phyloP scores from a whole-genome alignment of 352 stramenopile species.

The Globisporangium spinosum region DNA sequence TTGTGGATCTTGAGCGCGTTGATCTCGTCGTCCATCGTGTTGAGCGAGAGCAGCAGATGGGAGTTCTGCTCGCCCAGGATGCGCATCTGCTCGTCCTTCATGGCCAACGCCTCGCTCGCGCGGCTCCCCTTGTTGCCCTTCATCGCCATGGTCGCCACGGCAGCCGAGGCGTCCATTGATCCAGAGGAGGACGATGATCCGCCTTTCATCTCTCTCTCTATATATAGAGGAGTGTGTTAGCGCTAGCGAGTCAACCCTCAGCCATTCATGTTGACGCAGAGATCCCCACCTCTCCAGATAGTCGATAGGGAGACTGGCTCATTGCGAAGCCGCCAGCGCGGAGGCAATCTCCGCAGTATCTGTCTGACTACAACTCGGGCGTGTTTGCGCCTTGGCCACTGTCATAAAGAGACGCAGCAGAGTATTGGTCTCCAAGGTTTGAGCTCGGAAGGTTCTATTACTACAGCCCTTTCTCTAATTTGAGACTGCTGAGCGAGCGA shows the following conservation, averaged over 20 bases:
- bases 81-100: slow-evolving; percentile 95
- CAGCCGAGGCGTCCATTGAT: neutral
- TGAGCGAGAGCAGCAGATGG: slow-evolving; percentile 83
- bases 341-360: no score
- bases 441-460: no score
- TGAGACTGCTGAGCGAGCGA: no score
- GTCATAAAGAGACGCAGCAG: no score
- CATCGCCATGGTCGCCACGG: slow-evolving; percentile 38
- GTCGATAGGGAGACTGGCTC: slow-evolving; percentile 17
- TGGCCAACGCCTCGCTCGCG: slow-evolving; percentile 88
- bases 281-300: slow-evolving; percentile 9
- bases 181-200: neutral
- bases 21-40: slow-evolving; percentile 84
- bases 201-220: no score
- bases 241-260: neutral
- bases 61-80: slow-evolving; percentile 94
- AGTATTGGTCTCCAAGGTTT: no score
- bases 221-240: neutral
- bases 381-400: no score
- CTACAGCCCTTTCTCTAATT: no score
- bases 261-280: neutral
- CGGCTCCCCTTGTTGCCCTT: slow-evolving; percentile 86
- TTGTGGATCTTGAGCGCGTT: slow-evolving; percentile 52
- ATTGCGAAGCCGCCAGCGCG: neutral
- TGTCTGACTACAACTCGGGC: no score